Evolutionary conservation across 495 filamentous ascomycete genomes (phyloP).

Genomic region (Penicillium nucicola): DNA sequence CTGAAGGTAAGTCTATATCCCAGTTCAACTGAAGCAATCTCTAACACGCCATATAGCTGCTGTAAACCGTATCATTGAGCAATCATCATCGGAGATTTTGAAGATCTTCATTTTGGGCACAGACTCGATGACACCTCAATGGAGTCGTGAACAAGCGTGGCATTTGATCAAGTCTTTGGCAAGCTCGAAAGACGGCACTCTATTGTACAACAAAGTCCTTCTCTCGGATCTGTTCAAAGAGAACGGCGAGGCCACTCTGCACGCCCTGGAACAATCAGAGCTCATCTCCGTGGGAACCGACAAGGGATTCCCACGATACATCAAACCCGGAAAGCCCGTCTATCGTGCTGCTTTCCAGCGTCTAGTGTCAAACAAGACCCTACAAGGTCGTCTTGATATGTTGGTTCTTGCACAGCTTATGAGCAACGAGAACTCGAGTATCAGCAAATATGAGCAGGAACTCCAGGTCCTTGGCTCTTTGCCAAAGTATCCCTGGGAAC

Average conservation of each 20-base stretch:
- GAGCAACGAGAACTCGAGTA: slow-evolving; percentile 67
- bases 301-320: slow-evolving; percentile 70
- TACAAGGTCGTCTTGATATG: slow-evolving; percentile 73
- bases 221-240: slow-evolving; percentile 67
- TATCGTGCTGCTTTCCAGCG: slow-evolving; percentile 77
- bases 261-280: slow-evolving; percentile 80
- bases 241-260: slow-evolving; percentile 67
- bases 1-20: slow-evolving; percentile 45
- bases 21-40: neutral
- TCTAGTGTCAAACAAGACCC: slow-evolving; percentile 66
- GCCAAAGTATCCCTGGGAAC: slow-evolving; percentile 60
- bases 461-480: slow-evolving; percentile 61
- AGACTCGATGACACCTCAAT: slow-evolving; percentile 47
- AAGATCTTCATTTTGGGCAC: slow-evolving; percentile 81
- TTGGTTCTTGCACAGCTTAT: slow-evolving; percentile 62
- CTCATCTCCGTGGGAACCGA: slow-evolving; percentile 73
- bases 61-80: slow-evolving; percentile 84
- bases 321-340: slow-evolving; percentile 83
- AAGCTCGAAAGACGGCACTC: slow-evolving; percentile 40
- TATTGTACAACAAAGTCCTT: slow-evolving; percentile 82
- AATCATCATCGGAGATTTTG: slow-evolving; percentile 82
- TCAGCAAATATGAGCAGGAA: slow-evolving; percentile 79
- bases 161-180: slow-evolving; percentile 74
- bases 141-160: slow-evolving; percentile 87
- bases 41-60: slow-evolving; percentile 52